These are phyloP conservation scores for Avena sativa DNA, from an alignment of 176 grass and related monocot genomes.

Conservation along the genomic window DNA sequence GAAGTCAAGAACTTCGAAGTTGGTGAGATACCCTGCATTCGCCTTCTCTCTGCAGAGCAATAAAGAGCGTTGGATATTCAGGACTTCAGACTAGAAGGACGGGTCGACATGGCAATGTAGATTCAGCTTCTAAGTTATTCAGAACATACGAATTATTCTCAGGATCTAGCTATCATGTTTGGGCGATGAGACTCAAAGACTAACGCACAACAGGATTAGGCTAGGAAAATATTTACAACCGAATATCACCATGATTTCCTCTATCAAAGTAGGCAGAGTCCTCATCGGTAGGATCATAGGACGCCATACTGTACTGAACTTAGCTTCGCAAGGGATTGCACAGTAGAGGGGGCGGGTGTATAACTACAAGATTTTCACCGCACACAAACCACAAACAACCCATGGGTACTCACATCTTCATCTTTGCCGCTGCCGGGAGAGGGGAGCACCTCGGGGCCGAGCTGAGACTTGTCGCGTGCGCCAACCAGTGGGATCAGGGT, in stretches of 20 bases:
- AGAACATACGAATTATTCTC: neutral
- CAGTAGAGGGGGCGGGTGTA: neutral
- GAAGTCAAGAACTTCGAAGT: conserved; percentile 89
- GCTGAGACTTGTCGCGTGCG: neutral
- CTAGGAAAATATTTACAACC: neutral
- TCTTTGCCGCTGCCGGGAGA: neutral
- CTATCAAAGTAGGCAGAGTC: neutral
- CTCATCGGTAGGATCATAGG: neutral
- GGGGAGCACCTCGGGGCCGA: neutral
- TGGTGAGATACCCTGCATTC: conserved; percentile 71
- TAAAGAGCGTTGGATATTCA: neutral
- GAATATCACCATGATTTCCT: neutral
- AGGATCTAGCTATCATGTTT: neutral
- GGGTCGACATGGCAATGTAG: neutral
- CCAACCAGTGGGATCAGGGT: neutral
- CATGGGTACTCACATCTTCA: conserved; percentile 12
- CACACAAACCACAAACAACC: neutral
- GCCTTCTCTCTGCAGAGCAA: conserved; percentile 56
- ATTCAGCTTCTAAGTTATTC: neutral
- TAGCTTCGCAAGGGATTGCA: neutral
- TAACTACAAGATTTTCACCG: neutral
- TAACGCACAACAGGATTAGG: neutral
- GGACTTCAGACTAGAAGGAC: neutral
- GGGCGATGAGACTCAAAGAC: neutral
- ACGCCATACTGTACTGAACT: neutral